Evolutionary conservation across 2,329 filamentous ascomycete genomes (phyloP).

Genomic region (Dendryphion nanum): DNA sequence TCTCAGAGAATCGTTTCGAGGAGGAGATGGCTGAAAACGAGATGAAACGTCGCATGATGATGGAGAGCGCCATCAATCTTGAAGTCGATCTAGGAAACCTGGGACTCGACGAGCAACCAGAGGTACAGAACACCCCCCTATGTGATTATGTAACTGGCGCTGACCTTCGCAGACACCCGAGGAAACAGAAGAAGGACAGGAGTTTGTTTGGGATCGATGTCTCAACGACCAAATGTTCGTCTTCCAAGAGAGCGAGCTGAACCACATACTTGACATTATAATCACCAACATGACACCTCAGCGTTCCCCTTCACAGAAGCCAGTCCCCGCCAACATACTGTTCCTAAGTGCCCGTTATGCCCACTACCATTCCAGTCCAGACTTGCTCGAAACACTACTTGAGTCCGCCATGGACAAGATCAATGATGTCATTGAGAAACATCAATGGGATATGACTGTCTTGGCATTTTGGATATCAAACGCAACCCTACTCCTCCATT

Average conservation of each 20-base stretch:
- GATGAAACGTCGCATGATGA: conserved; percentile 96
- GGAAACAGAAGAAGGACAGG: conserved; percentile 85
- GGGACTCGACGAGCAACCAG: conserved; percentile 91
- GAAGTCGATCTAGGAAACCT: conserved; percentile 96
- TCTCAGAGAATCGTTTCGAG: conserved; percentile 91
- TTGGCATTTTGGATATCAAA: conserved; percentile 99
- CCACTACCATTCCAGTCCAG: conserved; percentile 88
- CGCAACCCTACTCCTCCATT: conserved; percentile 90
- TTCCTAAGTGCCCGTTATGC: conserved; percentile 95
- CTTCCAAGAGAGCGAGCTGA: conserved; percentile 91
- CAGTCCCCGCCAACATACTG: conserved; percentile 93
- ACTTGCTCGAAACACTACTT: conserved; percentile 78
- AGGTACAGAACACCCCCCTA: conserved; percentile 55
- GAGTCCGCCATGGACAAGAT: conserved; percentile 91
- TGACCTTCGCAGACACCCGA: conserved; percentile 48
- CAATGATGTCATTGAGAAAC: conserved; percentile 89
- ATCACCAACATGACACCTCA: conserved; percentile 98
- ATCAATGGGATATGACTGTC: conserved; percentile 99
- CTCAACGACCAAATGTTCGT: conserved; percentile 99
- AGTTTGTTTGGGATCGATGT: conserved; percentile 94
- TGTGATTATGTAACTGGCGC: conserved; percentile 11
- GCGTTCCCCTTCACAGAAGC: conserved; percentile 93
- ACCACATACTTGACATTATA: conserved; percentile 88
- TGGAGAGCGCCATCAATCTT: conserved; percentile 94
- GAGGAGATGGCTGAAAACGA: conserved; percentile 97